Percentiles rank a stretch among this genome's conserved stretches.
These are phyloP conservation scores for Daldinia eschscholtzii DNA, from an alignment of 2,329 filamentous ascomycete species.

Conservation along the genomic window DNA sequence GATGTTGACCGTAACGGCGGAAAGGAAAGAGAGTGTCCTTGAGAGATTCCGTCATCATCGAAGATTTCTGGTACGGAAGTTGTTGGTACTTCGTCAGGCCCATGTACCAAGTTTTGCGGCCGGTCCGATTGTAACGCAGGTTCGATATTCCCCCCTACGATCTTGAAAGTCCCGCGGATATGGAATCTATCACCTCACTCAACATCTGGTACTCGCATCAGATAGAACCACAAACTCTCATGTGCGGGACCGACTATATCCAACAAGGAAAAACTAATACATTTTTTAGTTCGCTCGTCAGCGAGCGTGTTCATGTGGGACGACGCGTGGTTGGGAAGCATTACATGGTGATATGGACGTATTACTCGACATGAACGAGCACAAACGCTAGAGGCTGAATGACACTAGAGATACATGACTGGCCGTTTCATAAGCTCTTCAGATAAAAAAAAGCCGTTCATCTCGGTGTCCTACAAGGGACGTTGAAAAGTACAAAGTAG, in stretches of 20 bases:
- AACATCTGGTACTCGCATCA: not conserved
- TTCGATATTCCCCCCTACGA: constrained; percentile 9
- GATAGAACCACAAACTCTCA: constrained; percentile 21
- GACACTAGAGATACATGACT: not conserved
- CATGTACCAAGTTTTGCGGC: constrained; percentile 23
- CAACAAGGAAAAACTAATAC: not conserved
- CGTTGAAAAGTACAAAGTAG: constrained; percentile 1
- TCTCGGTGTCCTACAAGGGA: constrained; percentile 13
- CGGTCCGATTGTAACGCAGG: constrained; percentile 39
- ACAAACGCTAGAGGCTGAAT: constrained; percentile 15
- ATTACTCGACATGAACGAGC: not conserved
- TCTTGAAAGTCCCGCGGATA: not conserved
- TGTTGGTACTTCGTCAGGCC: constrained; percentile 30
- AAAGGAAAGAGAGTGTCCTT: not conserved
- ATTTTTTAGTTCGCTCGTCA: not conserved
- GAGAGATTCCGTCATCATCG: constrained; percentile 19
- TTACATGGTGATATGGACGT: constrained; percentile 3
- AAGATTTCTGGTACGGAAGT: constrained; percentile 19
- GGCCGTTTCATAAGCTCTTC: constrained; percentile 28
- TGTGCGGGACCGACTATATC: constrained; percentile 10
- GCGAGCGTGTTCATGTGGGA: constrained; percentile 16
- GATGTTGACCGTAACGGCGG: not conserved
- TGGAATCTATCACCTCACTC: constrained; percentile 4
- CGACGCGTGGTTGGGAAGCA: constrained; percentile 11
- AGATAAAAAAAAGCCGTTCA: constrained; percentile 13